A percentile compares a stretch with the other conserved stretches of the same genome.
phyloP scores from a whole-genome alignment of 148 eudicot species.

The Nyssa sinensis region DNA sequence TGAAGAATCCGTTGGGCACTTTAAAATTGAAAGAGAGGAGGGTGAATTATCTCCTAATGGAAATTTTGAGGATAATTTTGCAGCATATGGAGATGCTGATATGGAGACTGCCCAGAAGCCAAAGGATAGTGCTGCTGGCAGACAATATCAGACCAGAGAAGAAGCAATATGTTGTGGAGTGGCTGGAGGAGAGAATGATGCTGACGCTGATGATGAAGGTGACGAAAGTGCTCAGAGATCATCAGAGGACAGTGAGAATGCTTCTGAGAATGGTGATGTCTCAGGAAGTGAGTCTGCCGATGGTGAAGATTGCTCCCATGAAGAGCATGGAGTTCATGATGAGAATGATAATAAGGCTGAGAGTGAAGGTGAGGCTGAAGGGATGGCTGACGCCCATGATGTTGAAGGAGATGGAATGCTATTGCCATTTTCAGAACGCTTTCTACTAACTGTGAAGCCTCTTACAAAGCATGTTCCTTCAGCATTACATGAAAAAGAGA shows the following conservation, averaged over 20 bases:
- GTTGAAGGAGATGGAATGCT: conserved; percentile 45
- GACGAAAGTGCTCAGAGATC: conserved; percentile 66
- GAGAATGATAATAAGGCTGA: conserved; percentile 57
- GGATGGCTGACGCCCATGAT: conserved; percentile 52
- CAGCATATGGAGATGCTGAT: conserved; percentile 40
- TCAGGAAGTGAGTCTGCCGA: conserved; percentile 80
- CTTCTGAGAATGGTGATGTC: conserved; percentile 72
- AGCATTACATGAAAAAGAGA: conserved; percentile 33
- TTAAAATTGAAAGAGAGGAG: conserved; percentile 72
- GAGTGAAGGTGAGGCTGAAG: conserved; percentile 82
- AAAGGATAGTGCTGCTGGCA: conserved; percentile 32
- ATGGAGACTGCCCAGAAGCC: conserved; percentile 31
- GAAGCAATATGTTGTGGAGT: conserved; percentile 27
- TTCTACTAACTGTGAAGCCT: conserved; percentile 60
- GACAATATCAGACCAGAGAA: conserved; percentile 28
- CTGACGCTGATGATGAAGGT: conserved; percentile 59
- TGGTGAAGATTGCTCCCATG: conserved; percentile 66
- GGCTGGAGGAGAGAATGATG: conserved; percentile 36
- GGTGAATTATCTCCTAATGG: conserved; percentile 77
- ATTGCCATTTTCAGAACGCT: conserved; percentile 43
- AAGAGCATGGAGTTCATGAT: conserved; percentile 47
- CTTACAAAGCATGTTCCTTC: conserved; percentile 49
- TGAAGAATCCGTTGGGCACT: conserved; percentile 38
- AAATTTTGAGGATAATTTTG: conserved; percentile 60
- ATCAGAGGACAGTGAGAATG: conserved; percentile 68